Evolutionary conservation across 2,329 filamentous ascomycete genomes (phyloP).

Genomic region (Didymellaceae sp.): DNA sequence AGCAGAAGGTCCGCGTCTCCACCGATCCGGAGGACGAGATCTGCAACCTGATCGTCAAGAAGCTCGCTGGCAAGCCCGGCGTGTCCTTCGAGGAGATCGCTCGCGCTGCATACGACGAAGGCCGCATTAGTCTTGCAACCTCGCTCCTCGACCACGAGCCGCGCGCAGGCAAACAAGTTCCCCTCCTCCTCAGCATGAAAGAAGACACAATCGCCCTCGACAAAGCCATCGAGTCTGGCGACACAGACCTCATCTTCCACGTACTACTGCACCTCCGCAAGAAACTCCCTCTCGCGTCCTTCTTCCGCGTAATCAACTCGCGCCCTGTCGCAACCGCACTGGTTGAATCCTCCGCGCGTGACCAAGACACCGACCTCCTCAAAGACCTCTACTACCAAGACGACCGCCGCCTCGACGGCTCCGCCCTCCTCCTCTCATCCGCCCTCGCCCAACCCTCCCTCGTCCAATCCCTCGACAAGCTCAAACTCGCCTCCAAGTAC

Average conservation of each 20-base stretch:
- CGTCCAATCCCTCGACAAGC: conserved; percentile 78
- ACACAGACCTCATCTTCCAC: conserved; percentile 89
- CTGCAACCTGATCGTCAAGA: conserved; percentile 84
- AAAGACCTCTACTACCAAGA: conserved; percentile 99
- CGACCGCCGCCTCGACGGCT: conserved; percentile 85
- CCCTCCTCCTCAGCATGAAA: conserved; percentile 90
- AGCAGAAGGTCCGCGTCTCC: conserved; percentile 86
- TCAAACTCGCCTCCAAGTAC: conserved; percentile 83
- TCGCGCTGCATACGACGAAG: conserved; percentile 91
- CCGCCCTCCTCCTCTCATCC: conserved; percentile 85
- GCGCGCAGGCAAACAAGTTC: conserved; percentile 93
- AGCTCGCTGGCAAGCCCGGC: conserved; percentile 83
- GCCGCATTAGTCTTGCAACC: conserved; percentile 84
- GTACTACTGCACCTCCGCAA: conserved; percentile 88
- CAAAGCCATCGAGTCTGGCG: conserved; percentile 94
- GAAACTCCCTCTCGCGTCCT: conserved; percentile 86
- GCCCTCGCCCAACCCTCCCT: conserved; percentile 75
- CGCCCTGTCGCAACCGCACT: conserved; percentile 86
- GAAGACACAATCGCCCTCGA: conserved; percentile 94
- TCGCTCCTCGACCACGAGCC: conserved; percentile 92
- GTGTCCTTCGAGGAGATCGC: conserved; percentile 97
- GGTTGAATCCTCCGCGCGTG: conserved; percentile 81
- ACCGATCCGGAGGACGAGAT: conserved; percentile 87
- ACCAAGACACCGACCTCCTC: conserved; percentile 80
- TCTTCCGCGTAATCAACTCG: conserved; percentile 89